Evolutionary conservation across 225 moss, liverwort and hornwort genomes (phyloP).

Genomic region (Rhytidiadelphus loreus): DNA sequence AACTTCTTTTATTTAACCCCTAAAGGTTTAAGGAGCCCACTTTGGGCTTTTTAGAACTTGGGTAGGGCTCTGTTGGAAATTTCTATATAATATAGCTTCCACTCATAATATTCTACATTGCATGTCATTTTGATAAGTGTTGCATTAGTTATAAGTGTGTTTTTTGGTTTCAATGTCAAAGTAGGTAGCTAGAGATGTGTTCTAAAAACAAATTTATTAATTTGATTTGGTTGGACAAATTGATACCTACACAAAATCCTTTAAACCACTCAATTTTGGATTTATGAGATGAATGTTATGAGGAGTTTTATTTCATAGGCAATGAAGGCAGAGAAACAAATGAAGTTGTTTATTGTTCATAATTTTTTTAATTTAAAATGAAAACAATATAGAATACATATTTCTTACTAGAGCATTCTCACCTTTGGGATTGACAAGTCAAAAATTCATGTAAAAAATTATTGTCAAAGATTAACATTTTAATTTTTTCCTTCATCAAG

Average conservation of each 20-base stretch:
- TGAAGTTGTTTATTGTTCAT: neutral
- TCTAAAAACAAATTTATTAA: neutral
- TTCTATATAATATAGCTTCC: neutral
- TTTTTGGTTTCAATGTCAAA: neutral
- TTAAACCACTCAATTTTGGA: neutral
- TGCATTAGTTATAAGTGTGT: neutral
- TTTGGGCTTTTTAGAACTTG: accelerated
- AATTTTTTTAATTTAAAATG: neutral
- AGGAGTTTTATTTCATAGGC: neutral
- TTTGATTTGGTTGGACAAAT: neutral
- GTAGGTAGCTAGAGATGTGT: neutral
- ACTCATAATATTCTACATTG: neutral
- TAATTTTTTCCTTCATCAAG: neutral
- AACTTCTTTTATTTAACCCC: neutral
- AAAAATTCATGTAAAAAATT: neutral
- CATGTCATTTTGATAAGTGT: accelerated
- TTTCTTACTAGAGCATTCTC: neutral
- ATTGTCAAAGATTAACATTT: neutral
- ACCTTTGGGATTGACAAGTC: neutral
- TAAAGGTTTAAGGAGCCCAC: neutral
- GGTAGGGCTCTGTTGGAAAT: neutral
- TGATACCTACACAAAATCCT: neutral
- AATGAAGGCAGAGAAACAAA: neutral
- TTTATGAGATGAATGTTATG: neutral
- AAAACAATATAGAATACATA: neutral